Percentiles rank a stretch among this genome's conserved stretches.
phyloP scores from a whole-genome alignment of 306 rosid species.

The Vigna nakashimae region DNA sequence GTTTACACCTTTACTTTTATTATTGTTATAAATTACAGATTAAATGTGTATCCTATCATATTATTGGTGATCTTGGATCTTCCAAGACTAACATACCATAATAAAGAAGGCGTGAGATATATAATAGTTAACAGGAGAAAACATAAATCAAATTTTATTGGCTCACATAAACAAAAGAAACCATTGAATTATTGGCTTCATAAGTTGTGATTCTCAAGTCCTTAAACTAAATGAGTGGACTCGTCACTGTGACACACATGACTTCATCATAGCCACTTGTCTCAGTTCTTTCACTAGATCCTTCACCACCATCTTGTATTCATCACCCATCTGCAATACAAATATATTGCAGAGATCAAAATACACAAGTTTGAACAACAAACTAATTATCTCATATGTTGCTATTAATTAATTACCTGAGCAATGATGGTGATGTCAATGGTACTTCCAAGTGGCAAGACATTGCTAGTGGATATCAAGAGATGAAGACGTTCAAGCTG shows the following conservation, averaged over 20 bases:
- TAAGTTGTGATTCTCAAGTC: neutral
- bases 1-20: neutral
- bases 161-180: neutral
- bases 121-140: neutral
- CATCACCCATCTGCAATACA: constrained; percentile 36
- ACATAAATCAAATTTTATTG: constrained; percentile 4
- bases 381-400: neutral
- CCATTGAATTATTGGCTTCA: neutral
- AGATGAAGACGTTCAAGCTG: constrained; percentile 42
- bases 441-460: constrained; percentile 45
- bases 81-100: neutral
- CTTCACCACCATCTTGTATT: constrained; percentile 29
- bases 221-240: constrained; percentile 11
- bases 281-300: constrained; percentile 38
- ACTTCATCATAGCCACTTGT: constrained; percentile 14
- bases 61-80: neutral
- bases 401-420: constrained; percentile 30
- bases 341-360: neutral
- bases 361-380: neutral
- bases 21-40: neutral
- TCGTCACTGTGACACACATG: constrained; percentile 20
- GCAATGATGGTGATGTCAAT: constrained; percentile 42
- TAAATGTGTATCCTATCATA: neutral
- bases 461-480: constrained; percentile 20
- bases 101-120: neutral